phyloP scores from a whole-genome alignment of 495 filamentous ascomycete genomes.

The Aspergillus cavernicola region DNA sequence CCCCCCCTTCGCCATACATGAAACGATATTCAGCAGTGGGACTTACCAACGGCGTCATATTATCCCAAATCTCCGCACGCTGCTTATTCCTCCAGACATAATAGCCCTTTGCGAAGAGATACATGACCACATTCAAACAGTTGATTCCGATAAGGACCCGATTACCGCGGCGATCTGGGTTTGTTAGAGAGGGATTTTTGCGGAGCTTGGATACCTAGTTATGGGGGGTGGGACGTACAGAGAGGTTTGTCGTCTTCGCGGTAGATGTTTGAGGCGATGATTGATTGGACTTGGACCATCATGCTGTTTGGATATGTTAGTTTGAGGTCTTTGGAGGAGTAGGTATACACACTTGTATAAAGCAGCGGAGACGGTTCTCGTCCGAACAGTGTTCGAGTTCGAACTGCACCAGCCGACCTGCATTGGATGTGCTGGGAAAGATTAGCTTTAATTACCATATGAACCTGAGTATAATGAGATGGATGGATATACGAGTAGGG shows the following conservation, averaged over 20 bases:
- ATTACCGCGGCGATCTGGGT: conserved; percentile 43
- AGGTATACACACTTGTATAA: conserved; percentile 40
- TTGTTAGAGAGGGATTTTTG: background rate
- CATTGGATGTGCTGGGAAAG: conserved; percentile 17
- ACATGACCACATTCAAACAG: conserved; percentile 36
- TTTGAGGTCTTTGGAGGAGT: background rate
- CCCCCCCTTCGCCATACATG: background rate
- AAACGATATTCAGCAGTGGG: background rate
- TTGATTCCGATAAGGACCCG: conserved; percentile 43
- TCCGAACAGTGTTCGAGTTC: conserved; percentile 52
- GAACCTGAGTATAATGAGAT: background rate
- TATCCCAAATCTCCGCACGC: background rate
- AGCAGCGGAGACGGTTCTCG: conserved; percentile 50
- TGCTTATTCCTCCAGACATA: conserved; percentile 32
- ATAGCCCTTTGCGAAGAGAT: conserved; percentile 35
- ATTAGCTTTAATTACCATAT: background rate
- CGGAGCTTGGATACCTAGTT: background rate
- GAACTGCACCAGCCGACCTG: conserved; percentile 38
- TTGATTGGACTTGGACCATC: conserved; percentile 43
- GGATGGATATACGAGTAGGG: conserved; percentile 25
- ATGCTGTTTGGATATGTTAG: conserved; percentile 16
- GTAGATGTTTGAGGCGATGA: conserved; percentile 53
- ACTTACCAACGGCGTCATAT: background rate
- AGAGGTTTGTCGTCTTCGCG: conserved; percentile 54
- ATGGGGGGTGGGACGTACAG: conserved; percentile 14